Evolutionary conservation across 2,329 filamentous ascomycete species (phyloP), one percentile per base, ranked within the genome.

Genomic region (Dothidotthia symphoricarpi): DNA sequence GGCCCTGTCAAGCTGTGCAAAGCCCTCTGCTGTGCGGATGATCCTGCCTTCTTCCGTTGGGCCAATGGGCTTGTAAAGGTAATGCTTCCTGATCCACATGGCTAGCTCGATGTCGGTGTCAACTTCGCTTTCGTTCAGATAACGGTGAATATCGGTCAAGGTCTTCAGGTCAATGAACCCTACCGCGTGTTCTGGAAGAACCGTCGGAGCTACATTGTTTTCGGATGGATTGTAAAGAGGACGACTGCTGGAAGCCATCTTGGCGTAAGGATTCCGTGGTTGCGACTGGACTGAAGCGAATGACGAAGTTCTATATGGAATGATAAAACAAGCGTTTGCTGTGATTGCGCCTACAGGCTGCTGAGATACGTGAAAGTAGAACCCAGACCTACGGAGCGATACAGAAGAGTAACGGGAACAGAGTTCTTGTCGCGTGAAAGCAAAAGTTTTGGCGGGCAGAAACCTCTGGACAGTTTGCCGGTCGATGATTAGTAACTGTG

Each of bases 111-210:
- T 25, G 27, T 64, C 60, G 7, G 56, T 47, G 12, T 37, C 38
- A 4, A 45, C 34, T 27, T 39, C 31, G 38, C 59, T 63, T 16
- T 57, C 36, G 14, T 33, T 16, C 11, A 63, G 51, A 16, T 31
- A 50, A 14, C 37, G 37, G 27, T 51, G 43, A 13, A 64, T 61
- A 16, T 55, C 45, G 9, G 24, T 10, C 6, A 63, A 34, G 8
- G 46, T 55, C n/a, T 36, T 30, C 11, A 60, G 19, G 26, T 63
- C 53, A 24, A 61, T 39, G 28, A 52, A 45, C 13, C 57, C 59
- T 10, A 47, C 46, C 2, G 48, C 34, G 16, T 47, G 44, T 12
- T 51, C 49, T 4, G 52, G 45, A 16, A 49, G 37, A 16, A 44
- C 34, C 29, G 38, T 42, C 17, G 31, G 35, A 3, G 46, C 22